Evolutionary conservation across 208 protist species (phyloP), one percentile per base, ranked within the genome.

Genomic region (Trypanosoma rangeli): DNA sequence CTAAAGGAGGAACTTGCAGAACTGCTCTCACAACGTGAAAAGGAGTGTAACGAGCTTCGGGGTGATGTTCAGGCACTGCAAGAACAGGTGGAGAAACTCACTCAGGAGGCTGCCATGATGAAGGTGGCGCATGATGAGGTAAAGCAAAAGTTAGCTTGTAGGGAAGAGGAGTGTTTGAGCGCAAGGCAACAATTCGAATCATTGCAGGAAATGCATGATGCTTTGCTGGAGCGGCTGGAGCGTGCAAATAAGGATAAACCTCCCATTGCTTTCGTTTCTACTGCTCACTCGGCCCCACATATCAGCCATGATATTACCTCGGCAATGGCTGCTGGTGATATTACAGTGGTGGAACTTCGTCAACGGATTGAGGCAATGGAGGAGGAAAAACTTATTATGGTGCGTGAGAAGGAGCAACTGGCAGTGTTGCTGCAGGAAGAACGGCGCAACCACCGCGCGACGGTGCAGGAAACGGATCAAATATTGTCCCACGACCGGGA

Each of bases 391-490:
- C 5, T 42, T 39, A 0, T 24, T 8, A 0, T 66, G 18, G 0
- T 33, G 26, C 39, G n/a, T 53, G 61, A 66, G 49, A 57, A 46
- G 60, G 69, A 74, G 20, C 16, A 67, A 8, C 31, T 67, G 63
- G 26, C 22, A 0, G 8, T 24, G 39, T 44, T 68, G 9, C 48
- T 74, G 18, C 22, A 50, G 28, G 44, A 63, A 26, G 63, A 64
- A 33, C 52, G 55, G 24, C 18, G 31, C 12, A 58, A 18, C 28
- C 63, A 63, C 24, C 39, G 54, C 3, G 62, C n/a, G 5, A 55
- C 70, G 15, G 67, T 44, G 35, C 13, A 52, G 16, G 62, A 68
- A 63, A 64, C 56, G 18, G 70, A 75, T 5, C 39, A 61, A 31
- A 42, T 75, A 37, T 52, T 69, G 20, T 33, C 7, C 44, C 20